These are phyloP conservation scores for Coemansia sp. DNA, from an alignment of 192 early-diverging fungal genomes.

Conservation along the genomic window DNA sequence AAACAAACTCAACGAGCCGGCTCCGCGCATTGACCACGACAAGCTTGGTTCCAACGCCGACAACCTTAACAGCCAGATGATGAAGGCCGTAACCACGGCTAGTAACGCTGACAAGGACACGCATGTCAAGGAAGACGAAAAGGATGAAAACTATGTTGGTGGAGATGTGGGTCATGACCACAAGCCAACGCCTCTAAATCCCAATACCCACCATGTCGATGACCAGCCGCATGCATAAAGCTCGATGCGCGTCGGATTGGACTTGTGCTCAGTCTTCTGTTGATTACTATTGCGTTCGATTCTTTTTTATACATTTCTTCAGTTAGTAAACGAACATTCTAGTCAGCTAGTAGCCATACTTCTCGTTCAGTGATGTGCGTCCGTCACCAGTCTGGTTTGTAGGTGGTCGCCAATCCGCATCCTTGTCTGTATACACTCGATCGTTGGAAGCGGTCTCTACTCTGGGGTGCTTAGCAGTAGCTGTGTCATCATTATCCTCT, in stretches of 20 bases:
- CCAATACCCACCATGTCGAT: not conserved
- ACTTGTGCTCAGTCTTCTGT: slow-evolving; percentile 3
- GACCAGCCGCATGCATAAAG: not conserved
- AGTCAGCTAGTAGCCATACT: slow-evolving; percentile 34
- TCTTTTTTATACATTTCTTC: not conserved
- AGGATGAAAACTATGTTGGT: slow-evolving; percentile 43
- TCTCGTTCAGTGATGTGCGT: slow-evolving; percentile 45
- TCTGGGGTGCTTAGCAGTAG: slow-evolving; percentile 2
- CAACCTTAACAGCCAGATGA: slow-evolving; percentile 28
- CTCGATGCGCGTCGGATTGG: not conserved
- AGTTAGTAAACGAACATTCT: not conserved
- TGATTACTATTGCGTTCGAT: slow-evolving; percentile 5
- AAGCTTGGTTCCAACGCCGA: slow-evolving; percentile 42
- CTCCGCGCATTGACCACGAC: slow-evolving; percentile 51
- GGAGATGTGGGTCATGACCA: slow-evolving; percentile 23
- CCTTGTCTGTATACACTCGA: not conserved
- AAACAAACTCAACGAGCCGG: slow-evolving; percentile 54
- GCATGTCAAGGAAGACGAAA: slow-evolving; percentile 17
- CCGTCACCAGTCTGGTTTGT: slow-evolving; percentile 45
- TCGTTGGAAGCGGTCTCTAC: not conserved
- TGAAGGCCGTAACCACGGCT: slow-evolving; percentile 37
- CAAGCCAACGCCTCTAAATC: slow-evolving; percentile 4
- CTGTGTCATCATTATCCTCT: not conserved
- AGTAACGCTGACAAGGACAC: slow-evolving; percentile 3
- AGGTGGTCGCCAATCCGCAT: slow-evolving; percentile 41